Conservation (phyloP, 306 rosid species). For the Cucurbita moschata region DNA sequence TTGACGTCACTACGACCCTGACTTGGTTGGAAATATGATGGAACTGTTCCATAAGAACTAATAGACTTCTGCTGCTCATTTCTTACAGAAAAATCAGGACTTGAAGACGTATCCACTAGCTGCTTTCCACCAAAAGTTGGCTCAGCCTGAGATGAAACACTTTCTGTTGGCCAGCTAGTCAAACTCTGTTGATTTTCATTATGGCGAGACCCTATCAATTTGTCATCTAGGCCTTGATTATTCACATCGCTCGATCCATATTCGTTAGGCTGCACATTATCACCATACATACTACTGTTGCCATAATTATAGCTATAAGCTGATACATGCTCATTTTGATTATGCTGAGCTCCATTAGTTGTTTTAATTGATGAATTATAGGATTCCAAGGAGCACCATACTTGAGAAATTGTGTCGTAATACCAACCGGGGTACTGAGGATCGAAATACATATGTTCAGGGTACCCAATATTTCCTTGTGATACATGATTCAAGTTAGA, state of each 20-base stretch:
- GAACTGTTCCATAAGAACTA: slow-evolving; percentile 35
- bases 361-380: slow-evolving; percentile 38
- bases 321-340: slow-evolving; percentile 34
- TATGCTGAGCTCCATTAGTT: slow-evolving; percentile 21
- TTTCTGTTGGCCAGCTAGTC: slow-evolving; percentile 23
- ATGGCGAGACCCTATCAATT: slow-evolving; percentile 27
- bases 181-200: slow-evolving; percentile 30
- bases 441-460: slow-evolving; percentile 66
- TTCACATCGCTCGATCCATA: slow-evolving; percentile 25
- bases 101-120: slow-evolving; percentile 28
- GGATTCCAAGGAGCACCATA: slow-evolving; percentile 56
- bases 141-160: slow-evolving; percentile 16
- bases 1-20: slow-evolving; percentile 33
- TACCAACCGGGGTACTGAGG: slow-evolving; percentile 79
- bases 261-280: slow-evolving; percentile 20
- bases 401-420: slow-evolving; percentile 52
- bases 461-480: slow-evolving; percentile 49
- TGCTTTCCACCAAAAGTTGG: slow-evolving; percentile 28
- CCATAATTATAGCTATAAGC: slow-evolving; percentile 13
- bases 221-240: slow-evolving; percentile 33
- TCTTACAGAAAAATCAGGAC: slow-evolving; percentile 20
- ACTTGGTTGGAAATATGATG: slow-evolving; percentile 30
- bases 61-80: slow-evolving; percentile 33
- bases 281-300: slow-evolving; percentile 20
- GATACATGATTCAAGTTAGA: slow-evolving; percentile 39